These are phyloP conservation scores for Chimonanthus praecox DNA, from an alignment of 164 flowering plant genomes.

Conservation along the genomic window DNA sequence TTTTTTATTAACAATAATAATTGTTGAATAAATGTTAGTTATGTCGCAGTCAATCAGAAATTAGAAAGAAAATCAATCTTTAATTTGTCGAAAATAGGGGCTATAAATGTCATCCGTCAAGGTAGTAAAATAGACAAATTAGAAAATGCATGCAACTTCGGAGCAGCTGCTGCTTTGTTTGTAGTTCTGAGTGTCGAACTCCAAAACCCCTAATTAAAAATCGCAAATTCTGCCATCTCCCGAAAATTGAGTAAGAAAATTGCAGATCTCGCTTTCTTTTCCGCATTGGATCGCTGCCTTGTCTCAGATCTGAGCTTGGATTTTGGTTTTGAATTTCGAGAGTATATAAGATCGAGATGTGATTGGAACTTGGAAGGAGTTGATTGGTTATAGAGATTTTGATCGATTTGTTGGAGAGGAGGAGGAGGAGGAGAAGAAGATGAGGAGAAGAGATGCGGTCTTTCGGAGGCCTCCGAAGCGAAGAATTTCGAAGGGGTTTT, in stretches of 20 bases:
- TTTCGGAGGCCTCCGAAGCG: constrained; percentile 13
- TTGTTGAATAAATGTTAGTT: too few species aligned
- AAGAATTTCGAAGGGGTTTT: constrained; percentile 5
- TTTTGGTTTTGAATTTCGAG: not conserved
- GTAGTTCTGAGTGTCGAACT: not conserved
- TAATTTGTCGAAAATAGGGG: not conserved
- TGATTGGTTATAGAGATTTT: not conserved
- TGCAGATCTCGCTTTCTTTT: not conserved
- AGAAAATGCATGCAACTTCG: not conserved
- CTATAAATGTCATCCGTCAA: not conserved
- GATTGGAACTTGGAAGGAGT: not conserved
- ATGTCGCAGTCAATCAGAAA: too few species aligned
- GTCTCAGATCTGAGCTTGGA: not conserved
- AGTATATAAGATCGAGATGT: not conserved
- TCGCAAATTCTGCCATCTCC: not conserved
- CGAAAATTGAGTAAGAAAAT: not conserved
- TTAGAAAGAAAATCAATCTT: not conserved
- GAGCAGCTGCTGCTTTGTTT: not conserved
- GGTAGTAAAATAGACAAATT: not conserved
- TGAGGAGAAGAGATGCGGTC: constrained; percentile 11
- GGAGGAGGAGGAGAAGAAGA: not conserved
- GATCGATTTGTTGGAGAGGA: not conserved
- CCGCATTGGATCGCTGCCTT: not conserved
- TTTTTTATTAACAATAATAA: too few species aligned
- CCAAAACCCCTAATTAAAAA: not conserved